phyloP scores from a whole-genome alignment of 2,329 filamentous ascomycete species.

The Alternaria sp. region DNA sequence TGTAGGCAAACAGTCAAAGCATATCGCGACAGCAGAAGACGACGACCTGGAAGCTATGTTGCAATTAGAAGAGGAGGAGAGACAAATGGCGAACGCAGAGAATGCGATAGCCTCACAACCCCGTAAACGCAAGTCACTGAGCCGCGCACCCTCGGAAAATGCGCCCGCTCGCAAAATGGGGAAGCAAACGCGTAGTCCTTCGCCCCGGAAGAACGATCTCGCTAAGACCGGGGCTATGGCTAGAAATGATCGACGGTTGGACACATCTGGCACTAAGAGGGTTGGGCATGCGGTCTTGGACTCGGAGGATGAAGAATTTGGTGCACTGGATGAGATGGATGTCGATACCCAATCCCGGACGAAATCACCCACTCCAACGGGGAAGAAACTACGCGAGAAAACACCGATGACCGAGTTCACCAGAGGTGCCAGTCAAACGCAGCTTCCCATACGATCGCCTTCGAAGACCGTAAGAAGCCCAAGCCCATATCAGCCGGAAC shows the following conservation, averaged over 20 bases:
- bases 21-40: background rate
- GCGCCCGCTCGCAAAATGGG: constrained; percentile 39
- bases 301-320: constrained; percentile 43
- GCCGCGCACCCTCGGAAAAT: constrained; percentile 36
- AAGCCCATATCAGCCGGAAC: constrained; percentile 21
- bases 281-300: constrained; percentile 33
- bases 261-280: constrained; percentile 23
- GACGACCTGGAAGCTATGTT: constrained; percentile 19
- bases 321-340: constrained; percentile 36
- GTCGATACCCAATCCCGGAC: constrained; percentile 16
- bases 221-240: background rate
- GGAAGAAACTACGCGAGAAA: constrained; percentile 17
- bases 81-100: constrained; percentile 9
- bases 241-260: constrained; percentile 1
- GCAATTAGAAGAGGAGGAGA: constrained; percentile 22
- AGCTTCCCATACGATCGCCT: constrained; percentile 36
- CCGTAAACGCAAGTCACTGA: constrained; percentile 42
- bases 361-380: constrained; percentile 15
- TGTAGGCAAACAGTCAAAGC: background rate
- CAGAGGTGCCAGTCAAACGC: constrained; percentile 14
- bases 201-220: constrained; percentile 16
- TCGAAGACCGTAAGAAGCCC: constrained; percentile 24
- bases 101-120: constrained; percentile 11
- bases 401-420: constrained; percentile 16
- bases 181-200: constrained; percentile 30